Evolutionary conservation across 495 filamentous ascomycete genomes (phyloP), one percentile per base, ranked within the genome.

Genomic region (Xylaria sp.): DNA sequence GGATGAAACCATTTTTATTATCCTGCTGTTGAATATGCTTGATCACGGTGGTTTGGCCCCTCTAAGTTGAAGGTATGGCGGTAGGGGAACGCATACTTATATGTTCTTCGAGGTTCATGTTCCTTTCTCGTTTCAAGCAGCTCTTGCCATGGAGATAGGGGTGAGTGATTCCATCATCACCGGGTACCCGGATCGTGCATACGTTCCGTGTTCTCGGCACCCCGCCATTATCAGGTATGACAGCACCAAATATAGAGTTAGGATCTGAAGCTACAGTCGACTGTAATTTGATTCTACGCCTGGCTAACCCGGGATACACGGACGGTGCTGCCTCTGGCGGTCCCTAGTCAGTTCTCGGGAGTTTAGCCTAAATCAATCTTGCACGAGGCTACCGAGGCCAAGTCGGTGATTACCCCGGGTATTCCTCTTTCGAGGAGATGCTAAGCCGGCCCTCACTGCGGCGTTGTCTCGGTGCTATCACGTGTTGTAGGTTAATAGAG

Each of bases 1-100:
- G 67, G 87, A 79, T 63, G 81, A 76, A 61, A 87, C 84, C 85
- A 88, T 88, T 48, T 40, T 84, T 53, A 24, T 29, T 62, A 12
- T 1, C 9, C 33, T 43, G 14, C 37, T 43, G 40, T 26, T 1
- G 37, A 5, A 29, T 5, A 26, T 41, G 12, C n/a, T 26, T 62
- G 17, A 29, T 26, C 14, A 15, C n/a, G 29, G 57, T 62, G 40
- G 37, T 41, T 8, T 24, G 12, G 31, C n/a, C 41, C 31, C 6
- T 17, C n/a, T 33, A 40, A 40, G 31, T 40, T 33, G 1, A 61
- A 19, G 35, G 19, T 1, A 61, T 61, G 3, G 41, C 11, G 35
- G 33, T 5, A 37, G 17, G 33, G 35, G 11, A 14, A 4, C 33
- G 5, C 33, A 8, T 40, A 37, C 29, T 61, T 61, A 61, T 61